phyloP scores from a whole-genome alignment of 257 asterid genomes.

The Salvia splendens region DNA sequence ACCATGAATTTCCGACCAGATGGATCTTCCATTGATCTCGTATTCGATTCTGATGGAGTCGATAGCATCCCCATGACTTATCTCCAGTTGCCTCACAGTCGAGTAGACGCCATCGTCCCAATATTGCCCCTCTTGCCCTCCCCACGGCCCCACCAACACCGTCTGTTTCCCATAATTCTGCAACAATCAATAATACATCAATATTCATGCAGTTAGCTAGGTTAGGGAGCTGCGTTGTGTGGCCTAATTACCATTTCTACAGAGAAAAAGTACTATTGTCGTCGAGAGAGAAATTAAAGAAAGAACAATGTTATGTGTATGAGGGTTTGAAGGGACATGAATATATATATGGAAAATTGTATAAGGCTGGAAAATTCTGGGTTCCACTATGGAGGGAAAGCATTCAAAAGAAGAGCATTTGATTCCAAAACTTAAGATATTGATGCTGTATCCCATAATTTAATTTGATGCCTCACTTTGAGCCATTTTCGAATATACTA shows the following conservation, averaged over 20 bases:
- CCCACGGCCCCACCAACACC: conserved; percentile 77
- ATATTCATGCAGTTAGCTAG: not conserved
- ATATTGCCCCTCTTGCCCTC: conserved; percentile 64
- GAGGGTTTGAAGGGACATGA: not conserved
- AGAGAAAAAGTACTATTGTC: not conserved
- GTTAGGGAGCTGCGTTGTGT: not conserved
- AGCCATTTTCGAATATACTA: too few species aligned
- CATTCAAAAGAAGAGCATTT: conserved; percentile 46
- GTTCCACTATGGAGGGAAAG: conserved; percentile 55
- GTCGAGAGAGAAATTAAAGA: not conserved
- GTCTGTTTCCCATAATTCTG: conserved; percentile 45
- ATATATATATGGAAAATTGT: not conserved
- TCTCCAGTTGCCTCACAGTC: conserved; percentile 56
- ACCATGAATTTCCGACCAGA: conserved; percentile 75
- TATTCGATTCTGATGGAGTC: conserved; percentile 70
- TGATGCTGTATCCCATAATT: not conserved
- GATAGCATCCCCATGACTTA: conserved; percentile 62
- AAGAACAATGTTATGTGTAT: not conserved
- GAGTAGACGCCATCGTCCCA: conserved; percentile 83
- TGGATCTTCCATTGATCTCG: conserved; percentile 59
- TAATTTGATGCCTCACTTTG: not conserved
- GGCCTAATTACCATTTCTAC: conserved; percentile 33
- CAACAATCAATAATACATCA: not conserved
- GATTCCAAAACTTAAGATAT: conserved; percentile 42
- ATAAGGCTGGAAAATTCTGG: conserved; percentile 34